Evolutionary conservation across 2,329 filamentous ascomycete genomes (phyloP).

Genomic region (Scedosporium boydii): DNA sequence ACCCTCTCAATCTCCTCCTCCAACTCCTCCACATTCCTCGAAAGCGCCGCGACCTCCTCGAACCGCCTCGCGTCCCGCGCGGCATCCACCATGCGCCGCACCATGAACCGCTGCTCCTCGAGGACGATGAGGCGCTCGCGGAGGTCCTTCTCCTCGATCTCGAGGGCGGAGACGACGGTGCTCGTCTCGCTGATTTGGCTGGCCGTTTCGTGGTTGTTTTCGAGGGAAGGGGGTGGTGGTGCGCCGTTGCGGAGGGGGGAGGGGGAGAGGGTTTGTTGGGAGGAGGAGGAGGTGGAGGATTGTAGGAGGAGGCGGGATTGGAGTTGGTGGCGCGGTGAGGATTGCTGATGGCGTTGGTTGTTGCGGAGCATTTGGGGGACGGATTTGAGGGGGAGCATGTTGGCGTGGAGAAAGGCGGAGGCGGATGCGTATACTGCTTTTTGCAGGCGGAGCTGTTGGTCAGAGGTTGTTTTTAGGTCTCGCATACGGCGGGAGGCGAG

Average conservation of each 20-base stretch:
- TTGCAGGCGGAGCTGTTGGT: conserved; percentile 66
- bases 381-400: conserved; percentile 81
- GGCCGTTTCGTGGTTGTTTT: conserved; percentile 33
- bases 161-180: conserved; percentile 50
- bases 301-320: neutral
- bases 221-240: conserved; percentile 28
- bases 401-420: conserved; percentile 72
- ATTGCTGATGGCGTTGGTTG: conserved; percentile 12
- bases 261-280: neutral
- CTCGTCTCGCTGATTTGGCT: conserved; percentile 42
- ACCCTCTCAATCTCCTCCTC: conserved; percentile 65
- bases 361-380: conserved; percentile 55
- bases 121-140: conserved; percentile 73
- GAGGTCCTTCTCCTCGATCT: conserved; percentile 74
- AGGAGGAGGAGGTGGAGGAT: neutral
- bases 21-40: conserved; percentile 73
- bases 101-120: conserved; percentile 86
- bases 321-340: neutral
- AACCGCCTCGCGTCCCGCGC: conserved; percentile 70
- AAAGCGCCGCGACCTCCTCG: conserved; percentile 75
- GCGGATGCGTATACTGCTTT: conserved; percentile 75
- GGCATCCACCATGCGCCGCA: conserved; percentile 72
- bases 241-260: conserved; percentile 1
- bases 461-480: conserved; percentile 63
- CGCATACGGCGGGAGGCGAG: conserved; percentile 70